Percentiles rank a stretch among this genome's conserved stretches.
phyloP scores from a whole-genome alignment of 768 basidiomycete genomes.

The Agrocybe pediades region DNA sequence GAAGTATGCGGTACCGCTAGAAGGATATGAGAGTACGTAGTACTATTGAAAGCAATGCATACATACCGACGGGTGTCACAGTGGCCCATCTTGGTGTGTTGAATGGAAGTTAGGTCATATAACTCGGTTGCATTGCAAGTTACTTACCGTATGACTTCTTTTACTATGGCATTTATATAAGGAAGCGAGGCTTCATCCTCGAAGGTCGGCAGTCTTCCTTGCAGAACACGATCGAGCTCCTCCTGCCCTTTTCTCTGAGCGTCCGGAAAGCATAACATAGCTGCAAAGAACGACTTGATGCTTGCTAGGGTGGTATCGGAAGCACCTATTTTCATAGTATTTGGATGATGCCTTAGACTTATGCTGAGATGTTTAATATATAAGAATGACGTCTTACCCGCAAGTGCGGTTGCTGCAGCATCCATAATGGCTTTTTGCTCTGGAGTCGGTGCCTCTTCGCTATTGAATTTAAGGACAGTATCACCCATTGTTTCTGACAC shows the following conservation, averaged over 20 bases:
- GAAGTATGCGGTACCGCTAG: conserved; percentile 12
- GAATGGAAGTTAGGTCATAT: not conserved
- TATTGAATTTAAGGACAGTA: not conserved
- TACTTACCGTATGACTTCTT: conserved; percentile 17
- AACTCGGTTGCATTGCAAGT: not conserved
- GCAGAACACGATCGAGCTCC: conserved; percentile 16
- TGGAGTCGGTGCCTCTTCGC: not conserved
- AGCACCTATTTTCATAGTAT: conserved; percentile 5
- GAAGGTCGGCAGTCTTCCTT: conserved; percentile 16
- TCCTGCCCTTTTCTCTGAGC: conserved; percentile 16
- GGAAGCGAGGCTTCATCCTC: conserved; percentile 15
- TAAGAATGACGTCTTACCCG: conserved; percentile 1
- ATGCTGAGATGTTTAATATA: not conserved
- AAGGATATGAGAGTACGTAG: not conserved
- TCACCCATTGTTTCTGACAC: not conserved
- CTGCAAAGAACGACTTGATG: conserved; percentile 14
- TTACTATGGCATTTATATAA: conserved; percentile 15
- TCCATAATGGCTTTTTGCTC: conserved; percentile 4
- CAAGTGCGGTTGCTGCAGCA: conserved; percentile 3
- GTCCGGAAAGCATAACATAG: conserved; percentile 11
- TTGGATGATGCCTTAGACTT: not conserved
- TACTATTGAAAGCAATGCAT: too few relatives aligned
- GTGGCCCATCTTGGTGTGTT: too few relatives aligned
- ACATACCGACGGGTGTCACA: too few relatives aligned
- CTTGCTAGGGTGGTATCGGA: conserved; percentile 17